A percentile compares a stretch with the other conserved stretches of the same genome.
Evolutionary conservation across 805 yeast species (phyloP).

Genomic region (Pichia heedii): DNA sequence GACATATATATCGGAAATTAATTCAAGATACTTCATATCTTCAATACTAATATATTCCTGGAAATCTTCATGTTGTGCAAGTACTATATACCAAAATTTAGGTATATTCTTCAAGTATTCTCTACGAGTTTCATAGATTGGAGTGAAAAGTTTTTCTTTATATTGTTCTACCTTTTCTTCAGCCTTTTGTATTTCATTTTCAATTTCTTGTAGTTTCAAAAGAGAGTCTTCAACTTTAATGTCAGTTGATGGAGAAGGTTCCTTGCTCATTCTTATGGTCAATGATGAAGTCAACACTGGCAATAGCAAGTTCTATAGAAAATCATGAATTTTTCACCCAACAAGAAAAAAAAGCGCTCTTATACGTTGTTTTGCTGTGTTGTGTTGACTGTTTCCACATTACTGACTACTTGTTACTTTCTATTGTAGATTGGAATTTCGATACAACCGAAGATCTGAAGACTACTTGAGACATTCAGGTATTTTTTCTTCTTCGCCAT

Average conservation of each 20-base stretch:
- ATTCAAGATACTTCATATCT: slow-evolving; percentile 69
- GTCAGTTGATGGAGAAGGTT: slow-evolving; percentile 5
- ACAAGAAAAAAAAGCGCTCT: too few relatives aligned
- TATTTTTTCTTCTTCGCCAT: too few relatives aligned
- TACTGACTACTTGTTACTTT: too few relatives aligned
- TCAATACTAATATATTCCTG: slow-evolving; percentile 69
- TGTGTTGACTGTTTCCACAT: too few relatives aligned
- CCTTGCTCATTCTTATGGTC: neutral
- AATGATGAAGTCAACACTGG: too few relatives aligned
- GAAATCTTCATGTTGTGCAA: slow-evolving; percentile 79
- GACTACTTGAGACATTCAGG: too few relatives aligned
- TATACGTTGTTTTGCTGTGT: too few relatives aligned
- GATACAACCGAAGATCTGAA: too few relatives aligned
- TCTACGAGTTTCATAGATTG: slow-evolving; percentile 52
- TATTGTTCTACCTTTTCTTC: slow-evolving; percentile 53
- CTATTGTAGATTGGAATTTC: too few relatives aligned
- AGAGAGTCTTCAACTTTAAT: slow-evolving; percentile 30
- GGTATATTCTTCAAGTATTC: slow-evolving; percentile 46
- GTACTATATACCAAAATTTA: slow-evolving; percentile 79
- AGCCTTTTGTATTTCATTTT: slow-evolving; percentile 40
- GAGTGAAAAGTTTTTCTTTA: slow-evolving; percentile 43
- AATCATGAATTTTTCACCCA: too few relatives aligned
- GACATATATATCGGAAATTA: slow-evolving; percentile 54
- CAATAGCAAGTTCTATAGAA: too few relatives aligned
- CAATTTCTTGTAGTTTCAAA: slow-evolving; percentile 46